Base-by-base conservation (phyloP, 1,139 yeast species). In the Candida freyschussii region DNA sequence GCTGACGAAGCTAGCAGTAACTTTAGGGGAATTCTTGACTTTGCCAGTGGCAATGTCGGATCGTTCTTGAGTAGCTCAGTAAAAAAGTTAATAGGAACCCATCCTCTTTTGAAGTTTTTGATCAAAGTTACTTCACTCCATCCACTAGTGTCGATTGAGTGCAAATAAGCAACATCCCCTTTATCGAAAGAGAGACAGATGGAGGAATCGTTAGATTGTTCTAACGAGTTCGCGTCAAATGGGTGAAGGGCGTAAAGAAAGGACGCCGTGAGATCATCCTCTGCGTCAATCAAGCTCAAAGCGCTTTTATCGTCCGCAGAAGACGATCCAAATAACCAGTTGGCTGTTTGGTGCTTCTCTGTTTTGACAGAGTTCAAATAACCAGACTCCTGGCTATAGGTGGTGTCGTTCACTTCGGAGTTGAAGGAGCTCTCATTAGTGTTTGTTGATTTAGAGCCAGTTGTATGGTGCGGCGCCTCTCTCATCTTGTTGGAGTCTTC, bases 81-180 rank as follows among this genome's bases (percentile, higher is more conserved):
- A 50, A 89, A 91, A 59, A 86, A 91, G 56, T 89, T 89, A 69
- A 89, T 81, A 2, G 98, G 98, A 13, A 91, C 86, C 98, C 98
- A 91, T 17, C 98, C 98, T 39, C 96, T 69, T 46, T 74, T 72
- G 35, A 84, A 72, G 6, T 83, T 69, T 33, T 77, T 76, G 13
- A 80, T 57, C 30, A 84, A 58, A 0, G 96, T 87, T 3, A 89
- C 97, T 57, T 91, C 97, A 39, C 96, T 96, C 98, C 98, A 91
- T 2, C 97, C 98, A 13, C 95, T 81, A 34, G 83, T 79, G 57
- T 91, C 97, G 19, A 87, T 75, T 8, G 89, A 75, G 55, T 89
- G 96, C 7, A 91, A 83, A 54, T 86, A 81, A 0, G 91, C 95
- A 37, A 86, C 63, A 49, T 87, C 96, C 41, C 78, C 75, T 48